Base-by-base conservation (phyloP, 495 filamentous ascomycete genomes). In the Aspergillus leporis region DNA sequence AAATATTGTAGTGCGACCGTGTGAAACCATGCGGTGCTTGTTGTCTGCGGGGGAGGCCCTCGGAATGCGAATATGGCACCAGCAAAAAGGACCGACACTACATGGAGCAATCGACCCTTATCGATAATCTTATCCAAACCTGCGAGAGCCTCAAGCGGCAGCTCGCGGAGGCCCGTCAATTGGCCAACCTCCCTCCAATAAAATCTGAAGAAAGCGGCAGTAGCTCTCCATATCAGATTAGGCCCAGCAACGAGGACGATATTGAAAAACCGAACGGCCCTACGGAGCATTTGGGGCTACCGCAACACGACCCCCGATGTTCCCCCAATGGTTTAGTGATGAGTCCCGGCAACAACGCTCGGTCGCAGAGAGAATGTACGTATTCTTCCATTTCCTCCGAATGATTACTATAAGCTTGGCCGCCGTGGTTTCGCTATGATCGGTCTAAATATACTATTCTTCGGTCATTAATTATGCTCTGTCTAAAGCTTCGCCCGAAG, bases 21-120 rank as follows among this genome's bases (percentile, higher is more conserved):
- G 68, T 70, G 8, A 68, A 68, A 40, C 68, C 68, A 21, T 70
- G 68, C 45, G 55, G 68, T 47, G 68, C 68, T 9, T 70, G 68
- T 31, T 70, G 68, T 56, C 51, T 68, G 2, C 68, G 68, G 36
- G 68, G 68, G 7, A 67, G 63, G 0, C 68, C 68, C 16, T 63
- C 65, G 16, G 65, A 70, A 45, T 70, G 68, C 46, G 68, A 70
- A 59, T 70, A 68, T 54, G 68, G 65, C 28, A 66, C 58, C 45
- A 68, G 60, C 55, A 68, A 70, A 43, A 59, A 62, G 18, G 68
- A 68, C 45, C 68, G 68, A 16, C 62, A 63, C 47, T 70, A 62
- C 22, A 68, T 70, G 21, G 58, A 62, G 32, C 68, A 70, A 53
- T 64, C 68, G 4, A 56, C 63, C 9, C 62, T 64, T 2, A 70